Evolutionary conservation across 495 filamentous ascomycete genomes (phyloP), one percentile per base, ranked within the genome.

Genomic region (Staphylotrichum tortipilum): DNA sequence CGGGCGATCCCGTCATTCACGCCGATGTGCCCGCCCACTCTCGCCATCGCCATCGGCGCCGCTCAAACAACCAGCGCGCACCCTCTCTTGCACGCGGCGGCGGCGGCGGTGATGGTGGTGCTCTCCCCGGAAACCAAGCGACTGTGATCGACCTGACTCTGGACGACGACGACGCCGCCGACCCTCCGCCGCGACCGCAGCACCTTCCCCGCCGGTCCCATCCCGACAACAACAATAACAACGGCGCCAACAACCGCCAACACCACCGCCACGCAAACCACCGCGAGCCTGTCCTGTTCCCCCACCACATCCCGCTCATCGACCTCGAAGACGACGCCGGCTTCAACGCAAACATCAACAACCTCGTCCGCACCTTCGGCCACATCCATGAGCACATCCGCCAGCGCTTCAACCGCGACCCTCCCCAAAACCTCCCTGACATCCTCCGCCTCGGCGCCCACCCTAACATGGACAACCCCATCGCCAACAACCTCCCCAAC

Each of bases 11-110:
- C 1, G 21, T 14, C 3, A 7, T 15, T 11, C 22, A 11, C 30
- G 30, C 38, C n/a, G n/a, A n/a, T n/a, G n/a, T 36, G 26, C 44
- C 6, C 22, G 40, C 15, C 22, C 28, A 1, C 35, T 24, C 14
- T 44, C 30, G 4, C n/a, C n/a, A n/a, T n/a, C n/a, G n/a, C n/a
- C n/a, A n/a, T n/a, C n/a, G 58, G 7, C 66, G 70, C 15, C 50
- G 72, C 10, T 62, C 65, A 0, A 59, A 64, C 23, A 59, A 54
- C 38, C 60, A 58, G 47, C 59, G 63, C 35, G 66, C 65, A 3
- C 70, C 70, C 1, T 62, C 63, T 40, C 52, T 72, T 17, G 44
- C 64, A 3, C 62, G 70, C 44, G 71, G 66, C 54, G 68, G 72
- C 46, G 63, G 67, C 44, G 68, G 67, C 52, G 47, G n/a, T n/a